Percentiles rank a stretch among this genome's conserved stretches.
These are phyloP conservation scores for Fusarium napiforme DNA, from an alignment of 2,329 filamentous ascomycete genomes.

Conservation along the genomic window DNA sequence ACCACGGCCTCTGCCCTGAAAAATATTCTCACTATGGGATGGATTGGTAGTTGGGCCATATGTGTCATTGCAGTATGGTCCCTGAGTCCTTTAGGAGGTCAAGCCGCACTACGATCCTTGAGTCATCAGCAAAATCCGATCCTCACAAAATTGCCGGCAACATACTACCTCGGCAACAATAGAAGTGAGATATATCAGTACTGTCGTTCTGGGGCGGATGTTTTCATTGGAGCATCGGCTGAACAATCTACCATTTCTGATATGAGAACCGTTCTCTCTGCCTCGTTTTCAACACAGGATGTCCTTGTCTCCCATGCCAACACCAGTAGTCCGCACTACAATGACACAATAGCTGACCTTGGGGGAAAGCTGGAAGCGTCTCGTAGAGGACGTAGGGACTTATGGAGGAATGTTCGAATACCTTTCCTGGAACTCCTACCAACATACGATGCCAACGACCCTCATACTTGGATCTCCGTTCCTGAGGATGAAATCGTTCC, in stretches of 20 bases:
- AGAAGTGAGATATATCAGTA: neutral
- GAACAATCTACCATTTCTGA: neutral
- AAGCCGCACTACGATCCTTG: neutral
- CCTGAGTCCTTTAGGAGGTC: neutral
- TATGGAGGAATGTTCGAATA: neutral
- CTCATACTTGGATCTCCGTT: neutral
- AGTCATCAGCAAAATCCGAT: rapidly evolving
- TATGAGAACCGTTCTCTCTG: neutral
- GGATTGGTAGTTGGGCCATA: neutral
- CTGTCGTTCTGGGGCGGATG: rapidly evolving
- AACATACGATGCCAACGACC: rapidly evolving
- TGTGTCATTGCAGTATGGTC: neutral
- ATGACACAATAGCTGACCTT: rapidly evolving
- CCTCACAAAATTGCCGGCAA: rapidly evolving
- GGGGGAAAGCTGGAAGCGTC: neutral
- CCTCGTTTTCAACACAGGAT: neutral
- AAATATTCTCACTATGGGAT: neutral
- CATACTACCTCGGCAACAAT: neutral
- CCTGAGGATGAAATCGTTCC: neutral
- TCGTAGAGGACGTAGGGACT: neutral
- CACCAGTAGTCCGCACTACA: neutral
- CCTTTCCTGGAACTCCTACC: neutral
- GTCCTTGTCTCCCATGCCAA: neutral
- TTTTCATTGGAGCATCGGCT: neutral
- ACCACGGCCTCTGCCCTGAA: neutral